Evolutionary conservation across 169 alveolate genomes (phyloP).

Genomic region (Ichthyophthirius multifiliis): DNA sequence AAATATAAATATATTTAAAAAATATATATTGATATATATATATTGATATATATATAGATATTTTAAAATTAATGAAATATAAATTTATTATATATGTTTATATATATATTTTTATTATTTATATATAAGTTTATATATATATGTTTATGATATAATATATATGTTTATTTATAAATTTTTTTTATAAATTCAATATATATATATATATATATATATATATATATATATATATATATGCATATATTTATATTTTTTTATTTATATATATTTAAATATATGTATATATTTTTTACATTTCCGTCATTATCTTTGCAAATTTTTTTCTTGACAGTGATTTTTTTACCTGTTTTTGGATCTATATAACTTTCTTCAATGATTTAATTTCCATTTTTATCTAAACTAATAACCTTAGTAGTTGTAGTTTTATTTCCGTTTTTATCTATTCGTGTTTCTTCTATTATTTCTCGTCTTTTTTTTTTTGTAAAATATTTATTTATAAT

Average conservation of each 20-base stretch:
- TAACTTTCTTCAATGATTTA: constrained; percentile 26
- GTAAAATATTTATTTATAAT: neutral
- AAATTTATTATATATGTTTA: neutral
- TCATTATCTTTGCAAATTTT: constrained; percentile 29
- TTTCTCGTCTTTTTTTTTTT: constrained; percentile 15
- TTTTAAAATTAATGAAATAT: too few relatives aligned
- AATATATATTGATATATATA: too few relatives aligned
- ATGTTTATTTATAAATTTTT: too few relatives aligned
- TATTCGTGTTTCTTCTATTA: constrained; percentile 19
- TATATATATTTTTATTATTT: neutral
- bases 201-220: too few relatives aligned
- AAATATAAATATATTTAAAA: too few relatives aligned
- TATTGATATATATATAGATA: too few relatives aligned
- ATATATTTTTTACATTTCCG: constrained; percentile 16
- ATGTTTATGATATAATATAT: too few relatives aligned
- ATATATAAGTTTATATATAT: too few relatives aligned
- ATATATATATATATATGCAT: too few relatives aligned
- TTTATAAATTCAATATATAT: too few relatives aligned
- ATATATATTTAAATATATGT: too few relatives aligned
- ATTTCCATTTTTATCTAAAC: constrained; percentile 20
- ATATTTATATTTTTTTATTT: too few relatives aligned
- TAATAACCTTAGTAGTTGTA: constrained; percentile 4
- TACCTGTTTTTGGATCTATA: constrained; percentile 19
- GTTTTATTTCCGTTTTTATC: constrained; percentile 21
- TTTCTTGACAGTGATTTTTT: constrained; percentile 15